Conservation (phyloP, 257 asterid genomes). For the Salvia miltiorrhiza region DNA sequence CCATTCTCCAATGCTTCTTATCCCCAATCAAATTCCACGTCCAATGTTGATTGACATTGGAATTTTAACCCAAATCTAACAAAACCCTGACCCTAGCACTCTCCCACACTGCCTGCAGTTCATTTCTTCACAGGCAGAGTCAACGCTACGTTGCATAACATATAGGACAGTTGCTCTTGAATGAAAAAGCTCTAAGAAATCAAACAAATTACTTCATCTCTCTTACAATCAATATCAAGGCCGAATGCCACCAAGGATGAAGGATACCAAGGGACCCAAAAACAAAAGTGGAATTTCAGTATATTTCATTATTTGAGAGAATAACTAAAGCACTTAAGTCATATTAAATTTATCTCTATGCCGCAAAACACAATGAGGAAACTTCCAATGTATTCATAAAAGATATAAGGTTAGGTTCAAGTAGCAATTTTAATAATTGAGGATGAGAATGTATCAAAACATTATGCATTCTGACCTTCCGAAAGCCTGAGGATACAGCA, state of each 20-base stretch:
- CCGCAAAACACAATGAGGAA: neutral
- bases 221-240: neutral
- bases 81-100: too few relatives aligned
- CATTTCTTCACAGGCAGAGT: too few relatives aligned
- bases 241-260: neutral
- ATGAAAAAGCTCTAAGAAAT: neutral
- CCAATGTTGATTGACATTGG: too few relatives aligned
- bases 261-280: neutral
- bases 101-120: too few relatives aligned
- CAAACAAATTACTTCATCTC: neutral
- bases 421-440: slow-evolving; percentile 2
- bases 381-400: slow-evolving; percentile 1
- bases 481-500: slow-evolving; percentile 78
- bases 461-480: slow-evolving; percentile 53
- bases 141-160: too few relatives aligned
- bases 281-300: neutral
- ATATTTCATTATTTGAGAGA: neutral
- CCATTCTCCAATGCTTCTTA: too few relatives aligned
- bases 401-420: neutral
- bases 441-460: slow-evolving; percentile 3
- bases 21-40: too few relatives aligned
- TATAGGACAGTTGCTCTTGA: neutral
- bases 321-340: neutral
- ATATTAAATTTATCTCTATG: neutral
- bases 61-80: too few relatives aligned